Evolutionary conservation across 1,284 basidiomycete species (phyloP), one percentile per base, ranked within the genome.

Genomic region (Stygiomarasmius scandens): DNA sequence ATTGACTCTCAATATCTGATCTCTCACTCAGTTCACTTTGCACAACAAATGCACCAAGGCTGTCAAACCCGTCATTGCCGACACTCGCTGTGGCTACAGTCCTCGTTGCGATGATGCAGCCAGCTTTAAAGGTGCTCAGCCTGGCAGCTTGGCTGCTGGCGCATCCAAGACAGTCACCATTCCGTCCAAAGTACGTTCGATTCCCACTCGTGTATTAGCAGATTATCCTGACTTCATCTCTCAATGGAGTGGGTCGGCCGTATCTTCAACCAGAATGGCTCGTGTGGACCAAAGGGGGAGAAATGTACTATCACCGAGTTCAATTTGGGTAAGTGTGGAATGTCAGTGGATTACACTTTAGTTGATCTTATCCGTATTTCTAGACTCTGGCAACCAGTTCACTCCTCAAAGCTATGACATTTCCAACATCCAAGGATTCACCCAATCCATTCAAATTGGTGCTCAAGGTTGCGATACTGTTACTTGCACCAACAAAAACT

Each of bases 341-440:
- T n/a, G n/a, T n/a, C n/a, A n/a, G n/a, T n/a, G n/a, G n/a, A n/a
- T n/a, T n/a, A n/a, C n/a, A n/a, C n/a, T n/a, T n/a, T n/a, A n/a
- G n/a, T n/a, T n/a, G n/a, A n/a, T n/a, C n/a, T n/a, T n/a, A n/a
- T n/a, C n/a, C n/a, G 20, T 9, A 19, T 41, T 19, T 14, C 12
- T 43, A 66, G 74, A 77, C 59, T 72, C 75, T 0, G 74, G 74
- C 14, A 65, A 66, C 55, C 49, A 64, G 19, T 76, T 64, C 45
- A 75, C 74, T 8, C 68, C 73, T 14, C 54, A 74, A 65, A 70
- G 73, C 29, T 77, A 77, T 56, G 75, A 77, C 54, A 75, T 77
- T 22, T 76, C 75, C 32, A 77, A 77, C 61, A 76, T 76, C 46
- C 74, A 69, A 64, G 76, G 74, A 4, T 77, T 76, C 64, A 76